Evolutionary conservation across 2,329 filamentous ascomycete species (phyloP), one percentile per base, ranked within the genome.

Genomic region (Cladophialophora carrionii): DNA sequence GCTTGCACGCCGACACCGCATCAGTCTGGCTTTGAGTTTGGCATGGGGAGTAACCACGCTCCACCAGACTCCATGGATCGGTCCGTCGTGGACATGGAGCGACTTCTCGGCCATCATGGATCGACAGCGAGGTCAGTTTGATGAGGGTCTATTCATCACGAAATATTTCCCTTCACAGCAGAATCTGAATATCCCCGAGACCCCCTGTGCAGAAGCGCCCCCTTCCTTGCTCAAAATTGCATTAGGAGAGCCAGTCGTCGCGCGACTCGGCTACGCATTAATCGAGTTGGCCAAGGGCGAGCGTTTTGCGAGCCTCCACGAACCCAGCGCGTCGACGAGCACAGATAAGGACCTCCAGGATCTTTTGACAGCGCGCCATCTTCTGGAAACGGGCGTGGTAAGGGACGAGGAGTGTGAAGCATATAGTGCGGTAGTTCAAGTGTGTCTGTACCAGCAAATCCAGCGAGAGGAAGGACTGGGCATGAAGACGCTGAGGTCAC

Each of bases 101-200:
- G 52, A 55, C 10, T 55, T 55, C 31, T 55, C 52, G 31, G 24
- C 24, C 22, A 14, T 55, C 52, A 55, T 14, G n/a, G 32, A 34
- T 55, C 52, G 24, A 34, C 52, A 55, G 24, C 29, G 31, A 55
- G 52, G 52, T n/a, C 52, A 29, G 12, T 12, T 55, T n/a, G 52
- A 55, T 20, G 52, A 32, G 22, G 31, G 24, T n/a, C 52, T 55
- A 2, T 55, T 55, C 31, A 55, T 55, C 17, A 55, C 52, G 29
- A 55, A 34, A 34, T 31, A 20, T 41, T 41, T 41, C 17, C 34
- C 34, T 17, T 41, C 34, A 17, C 34, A 41, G 34, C 14, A 6
- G 14, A 41, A 41, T 5, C 6, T 17, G 4, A 41, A 17, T 41
- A 41, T 17, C 4, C 34, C 34, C 34, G 14, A 17, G 4, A 2